Evolutionary conservation across 768 basidiomycete species (phyloP), one percentile per base, ranked within the genome.

Genomic region (Rhizopogon vinicolor): DNA sequence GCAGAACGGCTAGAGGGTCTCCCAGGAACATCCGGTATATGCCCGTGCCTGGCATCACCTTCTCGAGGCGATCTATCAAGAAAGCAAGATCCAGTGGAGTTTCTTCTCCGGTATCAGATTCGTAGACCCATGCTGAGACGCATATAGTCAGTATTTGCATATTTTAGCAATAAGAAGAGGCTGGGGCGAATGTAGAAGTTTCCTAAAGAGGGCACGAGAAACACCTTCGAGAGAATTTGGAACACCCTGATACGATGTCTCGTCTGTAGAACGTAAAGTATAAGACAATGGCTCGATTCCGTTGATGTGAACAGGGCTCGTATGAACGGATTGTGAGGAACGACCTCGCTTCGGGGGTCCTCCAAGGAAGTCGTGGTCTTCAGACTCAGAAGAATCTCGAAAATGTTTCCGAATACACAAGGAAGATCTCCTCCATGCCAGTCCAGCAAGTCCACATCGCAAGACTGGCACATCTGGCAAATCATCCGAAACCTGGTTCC

Each of bases 21-120:
- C 16, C 51, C 28, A 52, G 25, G 51, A 54, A 51, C n/a, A 35
- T 52, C 18, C 35, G 54, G 31, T 28, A 29, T 16, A 55, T 51
- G n/a, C 49, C 54, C 9, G 14, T 48, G 35, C 54, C 54, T 16
- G 71, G 76, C 55, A 28, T 59, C 59, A 44, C 48, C 54, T 18
- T 81, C 71, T 55, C 77, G 14, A 84, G 66, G 39, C 65, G 69
- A 14, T 72, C 61, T 13, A 79, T 62, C 31, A 81, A 60, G 5
- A 55, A 53, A 5, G 61, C 62, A 46, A 79, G 64, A 10, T 72
- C 71, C 16, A 67, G 60, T 22, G 77, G 75, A 1, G 74, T 72
- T 60, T 78, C 76, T 1, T 73, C 67, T 41, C 75, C 77, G 48
- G 76, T 69, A 10, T 65, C 61, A 25, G 72, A 71, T 7, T 77